Evolutionary conservation across 2,329 filamentous ascomycete genomes (phyloP), one percentile per base, ranked within the genome.

Genomic region (Pleurostoma richardsiae): DNA sequence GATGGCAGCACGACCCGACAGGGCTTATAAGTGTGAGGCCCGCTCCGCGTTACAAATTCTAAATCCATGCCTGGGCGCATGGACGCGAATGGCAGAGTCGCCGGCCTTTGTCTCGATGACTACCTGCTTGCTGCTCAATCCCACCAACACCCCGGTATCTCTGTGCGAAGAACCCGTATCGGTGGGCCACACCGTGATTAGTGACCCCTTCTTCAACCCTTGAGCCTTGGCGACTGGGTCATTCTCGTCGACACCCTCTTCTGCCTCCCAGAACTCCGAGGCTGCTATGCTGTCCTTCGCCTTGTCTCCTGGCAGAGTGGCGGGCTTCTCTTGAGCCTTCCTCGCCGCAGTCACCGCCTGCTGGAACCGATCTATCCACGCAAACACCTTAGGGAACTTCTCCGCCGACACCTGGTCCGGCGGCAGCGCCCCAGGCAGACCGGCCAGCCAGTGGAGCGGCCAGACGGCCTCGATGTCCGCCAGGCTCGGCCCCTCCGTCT

Each of bases 381-480:
- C 75, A 58, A 79, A 85, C 0, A 81, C 76, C 47, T 68, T 74
- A 0, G 84, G 85, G 55, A 79, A 86, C 38, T 64, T 66, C 19
- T 62, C 60, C 10, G 67, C 58, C 3, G 76, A 76, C 51, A 88
- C 73, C 5, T 72, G 55, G 26, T 75, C 69, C 42, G 66, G 48
- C 4, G 79, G 75, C 41, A 87, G 69, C 10, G 77, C 76, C 4
- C 75, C 75, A 10, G 74, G 74, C 41, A 87, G 67, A 8, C 64
- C 66, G 3, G 65, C 60, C 2, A 88, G 63, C 86, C 86, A 90
- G 61, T 84, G 76, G 53, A 89, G 74, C 0, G 77, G 73, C 82
- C 82, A 88, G 10, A 85, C 66, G 40, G 77, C 80, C 65, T 90
- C 82, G 49, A 90, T 80, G 60, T 90, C 86, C 4, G 79, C 82